A percentile compares a stretch with the other conserved stretches of the same genome.
Conservation (phyloP, 306 rosid species). For the Albizia julibrissin region DNA sequence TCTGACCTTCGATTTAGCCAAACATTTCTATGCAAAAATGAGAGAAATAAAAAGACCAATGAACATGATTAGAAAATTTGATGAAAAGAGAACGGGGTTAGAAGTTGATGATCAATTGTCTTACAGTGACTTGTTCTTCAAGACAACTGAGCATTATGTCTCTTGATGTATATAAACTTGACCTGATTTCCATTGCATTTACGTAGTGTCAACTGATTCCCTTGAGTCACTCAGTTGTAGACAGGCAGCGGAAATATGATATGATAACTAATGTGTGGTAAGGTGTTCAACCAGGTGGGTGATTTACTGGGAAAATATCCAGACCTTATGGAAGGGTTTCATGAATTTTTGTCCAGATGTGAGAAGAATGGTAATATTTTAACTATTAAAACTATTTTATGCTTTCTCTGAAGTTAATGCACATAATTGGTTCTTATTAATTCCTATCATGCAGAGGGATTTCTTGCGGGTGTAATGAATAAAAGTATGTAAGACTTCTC, state of each 20-base stretch:
- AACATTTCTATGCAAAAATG: not conserved
- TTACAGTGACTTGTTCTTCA: slow-evolving; percentile 12
- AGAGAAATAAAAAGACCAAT: not conserved
- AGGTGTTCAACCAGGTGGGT: slow-evolving; percentile 53
- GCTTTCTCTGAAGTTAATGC: slow-evolving; percentile 32
- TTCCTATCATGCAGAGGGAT: slow-evolving; percentile 75
- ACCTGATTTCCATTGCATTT: slow-evolving; percentile 19
- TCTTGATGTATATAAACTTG: slow-evolving; percentile 12
- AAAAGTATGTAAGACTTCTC: slow-evolving; percentile 66
- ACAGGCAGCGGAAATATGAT: slow-evolving; percentile 17
- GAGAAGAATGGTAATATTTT: slow-evolving; percentile 75
- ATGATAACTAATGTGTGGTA: slow-evolving; percentile 29
- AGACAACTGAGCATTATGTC: not conserved
- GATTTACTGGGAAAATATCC: slow-evolving; percentile 79
- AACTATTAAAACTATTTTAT: slow-evolving; percentile 18
- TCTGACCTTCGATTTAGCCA: not conserved
- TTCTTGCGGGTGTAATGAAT: slow-evolving; percentile 92
- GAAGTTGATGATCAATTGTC: slow-evolving; percentile 16
- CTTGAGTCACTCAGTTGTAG: slow-evolving; percentile 5
- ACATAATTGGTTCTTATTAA: slow-evolving; percentile 45
- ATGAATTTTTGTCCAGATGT: slow-evolving; percentile 71
- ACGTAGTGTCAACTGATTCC: slow-evolving; percentile 8
- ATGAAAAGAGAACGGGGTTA: not conserved
- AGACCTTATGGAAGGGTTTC: slow-evolving; percentile 76
- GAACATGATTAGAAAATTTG: not conserved